Percentiles rank a stretch among this genome's conserved stretches.
Evolutionary conservation across 2,329 filamentous ascomycete species (phyloP).

Genomic region (Rachicladosporium sp.): DNA sequence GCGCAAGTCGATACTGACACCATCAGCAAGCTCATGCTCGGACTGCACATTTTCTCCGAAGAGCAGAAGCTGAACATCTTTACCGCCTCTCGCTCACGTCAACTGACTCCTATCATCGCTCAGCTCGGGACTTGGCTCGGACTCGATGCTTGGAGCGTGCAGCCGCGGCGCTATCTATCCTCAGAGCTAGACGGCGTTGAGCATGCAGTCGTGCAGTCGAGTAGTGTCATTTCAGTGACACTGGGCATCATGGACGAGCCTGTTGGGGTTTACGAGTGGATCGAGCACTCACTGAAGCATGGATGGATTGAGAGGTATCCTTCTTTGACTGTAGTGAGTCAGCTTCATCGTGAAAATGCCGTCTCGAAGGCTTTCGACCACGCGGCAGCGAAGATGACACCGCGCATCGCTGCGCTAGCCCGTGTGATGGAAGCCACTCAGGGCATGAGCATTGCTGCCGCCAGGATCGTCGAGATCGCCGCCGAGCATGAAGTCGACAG

Average conservation of each 20-base stretch:
- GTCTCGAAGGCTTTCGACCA: conserved; percentile 4
- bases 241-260: conserved; percentile 14
- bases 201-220: conserved; percentile 26
- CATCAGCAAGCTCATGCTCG: conserved; percentile 38
- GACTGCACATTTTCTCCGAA: conserved; percentile 75
- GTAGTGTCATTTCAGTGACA: conserved; percentile 2
- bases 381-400: conserved; percentile 10
- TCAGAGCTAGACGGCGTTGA: conserved; percentile 35
- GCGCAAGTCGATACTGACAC: conserved; percentile 1
- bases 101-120: conserved; percentile 59
- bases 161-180: conserved; percentile 42
- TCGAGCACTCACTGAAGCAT: conserved; percentile 15
- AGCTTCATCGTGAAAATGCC: conserved; percentile 7
- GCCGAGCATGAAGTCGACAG: conserved; percentile 54
- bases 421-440: conserved; percentile 13
- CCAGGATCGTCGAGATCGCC: conserved; percentile 44
- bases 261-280: conserved; percentile 19
- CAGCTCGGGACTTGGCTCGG: conserved; percentile 75
- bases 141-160: conserved; percentile 52
- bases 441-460: conserved; percentile 10
- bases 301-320: conserved; percentile 12
- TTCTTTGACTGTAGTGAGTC: conserved; percentile 13
- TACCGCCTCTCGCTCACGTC: neutral
- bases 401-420: conserved; percentile 14
- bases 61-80: conserved; percentile 58